These are phyloP conservation scores for Colletotrichum salicis DNA, from an alignment of 2,329 filamentous ascomycete genomes.

Conservation along the genomic window DNA sequence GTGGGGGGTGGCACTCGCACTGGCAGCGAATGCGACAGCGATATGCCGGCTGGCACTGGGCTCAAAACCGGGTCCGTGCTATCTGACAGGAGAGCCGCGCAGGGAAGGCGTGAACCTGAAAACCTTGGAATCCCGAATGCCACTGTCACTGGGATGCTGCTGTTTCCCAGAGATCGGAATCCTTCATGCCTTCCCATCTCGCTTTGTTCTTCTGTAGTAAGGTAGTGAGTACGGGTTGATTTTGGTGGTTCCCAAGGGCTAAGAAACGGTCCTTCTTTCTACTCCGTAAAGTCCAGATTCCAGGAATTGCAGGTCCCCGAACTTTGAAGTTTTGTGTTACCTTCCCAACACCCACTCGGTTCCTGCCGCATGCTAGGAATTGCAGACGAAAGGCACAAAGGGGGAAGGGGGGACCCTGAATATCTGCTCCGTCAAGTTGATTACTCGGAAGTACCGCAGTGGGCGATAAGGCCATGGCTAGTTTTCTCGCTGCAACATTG, in stretches of 20 bases:
- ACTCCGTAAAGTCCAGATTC: no score
- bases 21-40: background rate
- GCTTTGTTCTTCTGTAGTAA: background rate
- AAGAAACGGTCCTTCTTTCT: background rate
- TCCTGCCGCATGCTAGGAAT: background rate
- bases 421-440: conserved; percentile 11
- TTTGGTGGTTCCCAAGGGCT: background rate
- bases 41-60: background rate
- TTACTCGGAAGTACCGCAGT: conserved; percentile 14
- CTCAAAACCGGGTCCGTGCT: background rate
- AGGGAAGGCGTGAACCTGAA: background rate
- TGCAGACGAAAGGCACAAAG: background rate
- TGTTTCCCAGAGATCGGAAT: no score
- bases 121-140: background rate
- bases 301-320: background rate
- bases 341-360: no score
- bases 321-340: background rate
- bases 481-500: conserved; percentile 16
- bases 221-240: background rate
- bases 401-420: conserved; percentile 25
- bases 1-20: background rate
- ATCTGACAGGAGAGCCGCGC: conserved; percentile 10
- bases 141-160: background rate
- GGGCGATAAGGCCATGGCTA: conserved; percentile 22
- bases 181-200: background rate